Conservation (phyloP, 305 asterid species). For the Caryopteris hybrid region DNA sequence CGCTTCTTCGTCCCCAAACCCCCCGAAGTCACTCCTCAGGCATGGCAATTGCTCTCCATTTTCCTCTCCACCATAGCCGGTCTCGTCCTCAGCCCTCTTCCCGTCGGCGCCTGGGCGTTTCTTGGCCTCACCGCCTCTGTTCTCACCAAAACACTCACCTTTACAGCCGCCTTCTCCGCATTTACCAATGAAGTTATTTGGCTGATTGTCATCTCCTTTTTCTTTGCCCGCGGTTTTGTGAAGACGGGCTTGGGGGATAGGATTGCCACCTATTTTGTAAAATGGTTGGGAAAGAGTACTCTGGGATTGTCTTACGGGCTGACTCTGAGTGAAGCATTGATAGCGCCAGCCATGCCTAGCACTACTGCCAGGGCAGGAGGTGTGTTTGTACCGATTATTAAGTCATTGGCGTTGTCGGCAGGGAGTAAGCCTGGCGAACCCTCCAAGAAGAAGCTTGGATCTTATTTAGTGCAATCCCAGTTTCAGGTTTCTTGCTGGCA, state of each 20-base stretch:
- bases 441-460: slow-evolving; percentile 74
- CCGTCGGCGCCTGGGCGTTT: slow-evolving; percentile 97
- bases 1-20: slow-evolving; percentile 78
- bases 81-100: slow-evolving; percentile 80
- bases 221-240: slow-evolving; percentile 89
- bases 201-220: slow-evolving; percentile 89
- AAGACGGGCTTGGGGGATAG: slow-evolving; percentile 90
- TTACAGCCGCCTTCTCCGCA: slow-evolving; percentile 71
- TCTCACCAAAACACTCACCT: slow-evolving; percentile 60
- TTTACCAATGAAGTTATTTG: slow-evolving; percentile 91
- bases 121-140: slow-evolving; percentile 72
- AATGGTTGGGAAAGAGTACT: slow-evolving; percentile 91
- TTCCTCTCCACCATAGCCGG: slow-evolving; percentile 93
- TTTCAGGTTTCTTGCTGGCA: slow-evolving; percentile 63
- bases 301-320: slow-evolving; percentile 90
- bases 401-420: slow-evolving; percentile 73
- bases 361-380: slow-evolving; percentile 99
- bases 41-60: slow-evolving; percentile 88
- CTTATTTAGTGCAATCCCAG: slow-evolving; percentile 82
- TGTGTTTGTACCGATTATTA: slow-evolving; percentile 84
- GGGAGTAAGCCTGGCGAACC: slow-evolving; percentile 84
- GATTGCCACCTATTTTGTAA: slow-evolving; percentile 86
- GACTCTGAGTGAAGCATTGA: slow-evolving; percentile 89
- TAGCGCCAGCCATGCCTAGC: slow-evolving; percentile 98
- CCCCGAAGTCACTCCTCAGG: slow-evolving; percentile 68